These are phyloP conservation scores for Aureobasidium sp. DNA, from an alignment of 2,329 filamentous ascomycete genomes.

Conservation along the genomic window DNA sequence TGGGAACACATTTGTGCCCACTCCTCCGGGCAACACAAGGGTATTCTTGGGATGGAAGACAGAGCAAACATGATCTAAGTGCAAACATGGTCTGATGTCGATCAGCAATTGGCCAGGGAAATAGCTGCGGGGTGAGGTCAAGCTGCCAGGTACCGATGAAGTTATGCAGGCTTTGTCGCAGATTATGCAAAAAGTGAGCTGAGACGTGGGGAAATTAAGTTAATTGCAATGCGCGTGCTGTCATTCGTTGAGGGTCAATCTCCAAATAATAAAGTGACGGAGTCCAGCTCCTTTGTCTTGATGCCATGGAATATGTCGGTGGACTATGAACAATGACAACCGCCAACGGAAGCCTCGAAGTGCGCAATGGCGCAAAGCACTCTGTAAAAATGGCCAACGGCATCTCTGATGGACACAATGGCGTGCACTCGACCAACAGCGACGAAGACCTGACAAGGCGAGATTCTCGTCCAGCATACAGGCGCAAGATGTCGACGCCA, in stretches of 20 bases:
- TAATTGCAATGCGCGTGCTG: slow-evolving; percentile 1
- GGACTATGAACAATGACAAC: slow-evolving; percentile 3
- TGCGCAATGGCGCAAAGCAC: slow-evolving; percentile 2
- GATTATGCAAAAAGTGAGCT: slow-evolving; percentile 1
- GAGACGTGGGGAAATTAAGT: background rate
- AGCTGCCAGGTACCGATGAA: background rate
- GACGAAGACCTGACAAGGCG: background rate
- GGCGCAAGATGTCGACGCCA: slow-evolving; percentile 12
- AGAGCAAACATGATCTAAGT: background rate
- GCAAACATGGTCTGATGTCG: background rate
- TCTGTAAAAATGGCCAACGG: background rate
- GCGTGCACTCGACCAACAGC: background rate
- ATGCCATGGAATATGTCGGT: background rate
- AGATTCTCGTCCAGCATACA: background rate
- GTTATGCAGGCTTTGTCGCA: background rate
- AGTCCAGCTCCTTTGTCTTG: background rate
- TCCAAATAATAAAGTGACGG: background rate
- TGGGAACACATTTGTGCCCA: background rate
- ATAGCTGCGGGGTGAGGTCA: background rate
- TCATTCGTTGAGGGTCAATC: background rate
- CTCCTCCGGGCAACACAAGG: background rate
- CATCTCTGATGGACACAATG: background rate
- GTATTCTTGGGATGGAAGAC: background rate
- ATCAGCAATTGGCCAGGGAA: background rate
- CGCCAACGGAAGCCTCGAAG: background rate